phyloP scores from a whole-genome alignment of 768 basidiomycete species.

The Strobilomyces echinocephalus region DNA sequence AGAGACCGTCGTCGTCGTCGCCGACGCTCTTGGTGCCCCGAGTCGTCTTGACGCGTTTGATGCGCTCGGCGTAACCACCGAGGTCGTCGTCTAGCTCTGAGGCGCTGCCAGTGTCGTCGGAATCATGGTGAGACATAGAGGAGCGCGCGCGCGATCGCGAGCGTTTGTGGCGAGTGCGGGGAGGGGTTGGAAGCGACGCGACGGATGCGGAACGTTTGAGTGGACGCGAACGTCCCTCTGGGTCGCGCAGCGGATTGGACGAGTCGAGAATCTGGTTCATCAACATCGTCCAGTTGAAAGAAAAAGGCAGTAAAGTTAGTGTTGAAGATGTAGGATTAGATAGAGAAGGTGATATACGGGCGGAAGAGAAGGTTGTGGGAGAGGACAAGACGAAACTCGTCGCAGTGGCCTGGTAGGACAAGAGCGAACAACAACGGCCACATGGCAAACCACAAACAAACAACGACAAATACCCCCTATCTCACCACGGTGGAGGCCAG shows the following conservation, averaged over 20 bases:
- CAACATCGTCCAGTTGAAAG: constrained; percentile 20
- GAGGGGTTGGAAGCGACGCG: constrained; percentile 64
- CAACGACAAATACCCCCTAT: neutral
- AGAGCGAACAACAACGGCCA: constrained; percentile 7
- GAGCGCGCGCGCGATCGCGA: constrained; percentile 40
- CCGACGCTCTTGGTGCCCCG: constrained; percentile 13
- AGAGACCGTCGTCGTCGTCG: constrained; percentile 19
- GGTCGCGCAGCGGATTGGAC: constrained; percentile 19
- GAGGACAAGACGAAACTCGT: constrained; percentile 12
- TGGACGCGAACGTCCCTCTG: constrained; percentile 25
- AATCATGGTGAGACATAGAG: constrained; percentile 44
- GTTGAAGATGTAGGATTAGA: neutral
- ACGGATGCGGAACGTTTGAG: constrained; percentile 63
- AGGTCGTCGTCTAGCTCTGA: constrained; percentile 29
- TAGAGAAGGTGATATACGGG: neutral
- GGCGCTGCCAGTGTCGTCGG: constrained; percentile 34
- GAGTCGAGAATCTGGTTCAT: constrained; percentile 34
- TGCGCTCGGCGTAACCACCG: constrained; percentile 6
- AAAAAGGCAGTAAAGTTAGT: neutral
- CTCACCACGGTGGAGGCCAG: no score
- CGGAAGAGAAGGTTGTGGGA: constrained; percentile 20
- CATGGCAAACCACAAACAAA: constrained; percentile 7
- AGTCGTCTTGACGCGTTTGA: constrained; percentile 14
- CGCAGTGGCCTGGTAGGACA: constrained; percentile 13
- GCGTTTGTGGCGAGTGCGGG: constrained; percentile 50